Base-by-base conservation (phyloP, 306 rosid species). In the Dryas octopetala region DNA sequence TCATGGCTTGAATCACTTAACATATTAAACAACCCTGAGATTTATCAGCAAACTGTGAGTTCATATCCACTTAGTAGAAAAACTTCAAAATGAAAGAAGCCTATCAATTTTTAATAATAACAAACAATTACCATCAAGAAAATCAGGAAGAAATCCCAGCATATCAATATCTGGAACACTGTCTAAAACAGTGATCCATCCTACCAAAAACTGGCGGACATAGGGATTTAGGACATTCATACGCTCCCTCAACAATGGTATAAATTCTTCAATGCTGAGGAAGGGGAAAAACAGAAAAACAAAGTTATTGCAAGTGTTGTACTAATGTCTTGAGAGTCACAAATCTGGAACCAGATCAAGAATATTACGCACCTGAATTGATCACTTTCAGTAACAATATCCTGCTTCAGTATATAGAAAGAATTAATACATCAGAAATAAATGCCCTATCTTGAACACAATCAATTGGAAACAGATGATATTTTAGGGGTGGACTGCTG, bases 121-220 rank as follows among this genome's bases (percentile, higher is more conserved):
- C 9, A 72, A 6, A 7, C 71, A 51, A 49, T 81, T 80, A 91
- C 97, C 97, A 75, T 91, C 97, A 57, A 91, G 97, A 81, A 91
- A 89, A 83, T 91, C 97, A 46, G 97, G 97, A 82, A 91, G 97
- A 83, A 91, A 91, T 10, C 99, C 99, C 87, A 96, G 90, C 99
- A 96, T 96, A 78, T 96, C 99, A 74, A 96, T 92, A 79, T 92
- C 96, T 46, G 99, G 99, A 80, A 92, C 99, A 68, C 99, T 91
- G 83, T 96, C 98, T 85, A 96, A 85, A 47, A 96, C 99, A 76
- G 98, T 90, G 81, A 96, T 96, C 99, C 99, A 96, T 83, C 99
- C 99, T 14, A 96, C 98, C 91, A 96, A 84, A 96, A 96, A 92
- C 88, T 92, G 99, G 43, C 99, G 98, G 64, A 96, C 99, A 85